Evolutionary conservation across 108 stramenopile species (phyloP).

Genomic region (Discostella pseudostelligera): DNA sequence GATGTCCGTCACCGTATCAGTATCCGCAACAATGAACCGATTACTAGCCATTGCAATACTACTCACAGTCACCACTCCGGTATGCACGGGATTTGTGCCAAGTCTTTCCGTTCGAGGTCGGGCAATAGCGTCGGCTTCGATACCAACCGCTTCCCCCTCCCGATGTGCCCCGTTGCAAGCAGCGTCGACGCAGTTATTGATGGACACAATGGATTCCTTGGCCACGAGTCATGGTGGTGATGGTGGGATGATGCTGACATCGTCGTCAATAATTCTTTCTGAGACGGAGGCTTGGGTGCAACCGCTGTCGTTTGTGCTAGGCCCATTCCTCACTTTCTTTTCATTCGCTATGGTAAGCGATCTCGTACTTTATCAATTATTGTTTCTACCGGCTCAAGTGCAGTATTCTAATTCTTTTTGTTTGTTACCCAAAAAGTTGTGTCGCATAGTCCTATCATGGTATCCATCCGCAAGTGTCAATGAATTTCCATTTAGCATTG

Average conservation of each 20-base stretch:
- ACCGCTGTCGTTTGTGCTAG: conserved; percentile 66
- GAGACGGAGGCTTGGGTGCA: conserved; percentile 88
- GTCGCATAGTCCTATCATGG: conserved; percentile 86
- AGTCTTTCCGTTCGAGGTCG: too few species aligned
- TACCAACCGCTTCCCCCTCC: too few species aligned
- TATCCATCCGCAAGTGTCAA: conserved; percentile 81
- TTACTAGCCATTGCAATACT: too few species aligned
- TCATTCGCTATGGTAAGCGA: conserved; percentile 78
- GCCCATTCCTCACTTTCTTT: conserved; percentile 76
- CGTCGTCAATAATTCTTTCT: conserved; percentile 59
- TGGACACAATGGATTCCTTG: too few species aligned
- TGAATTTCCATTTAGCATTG: conserved; percentile 76
- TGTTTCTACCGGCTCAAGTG: not conserved
- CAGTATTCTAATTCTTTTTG: not conserved
- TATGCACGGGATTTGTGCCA: too few species aligned
- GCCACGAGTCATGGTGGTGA: too few species aligned
- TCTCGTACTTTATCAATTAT: not conserved
- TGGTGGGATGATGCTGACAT: conserved; percentile 4
- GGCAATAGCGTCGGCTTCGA: too few species aligned
- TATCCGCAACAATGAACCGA: too few species aligned
- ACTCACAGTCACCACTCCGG: too few species aligned
- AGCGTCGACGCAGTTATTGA: too few species aligned
- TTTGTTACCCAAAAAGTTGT: conserved; percentile 44
- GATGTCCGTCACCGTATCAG: too few species aligned
- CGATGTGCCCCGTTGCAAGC: too few species aligned